Evolutionary conservation across 2,329 filamentous ascomycete genomes (phyloP).

Genomic region (Rosellinia necatrix): DNA sequence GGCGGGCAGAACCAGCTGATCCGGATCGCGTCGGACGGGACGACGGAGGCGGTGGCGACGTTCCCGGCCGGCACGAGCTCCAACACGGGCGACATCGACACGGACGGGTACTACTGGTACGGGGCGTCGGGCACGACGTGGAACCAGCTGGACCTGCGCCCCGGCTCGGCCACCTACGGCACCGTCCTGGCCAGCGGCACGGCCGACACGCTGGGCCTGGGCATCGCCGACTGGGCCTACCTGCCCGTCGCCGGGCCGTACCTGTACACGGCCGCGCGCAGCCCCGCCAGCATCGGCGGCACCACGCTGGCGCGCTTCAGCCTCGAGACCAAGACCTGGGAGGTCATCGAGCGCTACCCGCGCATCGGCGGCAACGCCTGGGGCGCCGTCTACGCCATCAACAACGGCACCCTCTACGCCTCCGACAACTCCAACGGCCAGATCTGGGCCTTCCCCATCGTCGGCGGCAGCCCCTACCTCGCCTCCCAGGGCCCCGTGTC

Average conservation of each 20-base stretch:
- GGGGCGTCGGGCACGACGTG: constrained; percentile 7
- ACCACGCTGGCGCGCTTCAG: constrained; percentile 22
- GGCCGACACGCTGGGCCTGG: constrained; percentile 10
- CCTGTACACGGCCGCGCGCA: constrained; percentile 17
- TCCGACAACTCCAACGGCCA: constrained; percentile 26
- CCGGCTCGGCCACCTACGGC: constrained; percentile 24
- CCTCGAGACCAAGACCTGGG: constrained; percentile 19
- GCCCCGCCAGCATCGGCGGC: background rate
- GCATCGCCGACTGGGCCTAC: constrained; percentile 29
- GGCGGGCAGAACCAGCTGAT: constrained; percentile 18
- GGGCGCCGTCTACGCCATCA: constrained; percentile 26
- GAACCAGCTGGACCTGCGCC: constrained; percentile 24
- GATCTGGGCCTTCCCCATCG: constrained; percentile 26
- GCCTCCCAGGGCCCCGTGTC: constrained; percentile 21
- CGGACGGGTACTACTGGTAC: constrained; percentile 25
- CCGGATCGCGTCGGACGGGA: constrained; percentile 31
- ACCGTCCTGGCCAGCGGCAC: constrained; percentile 16
- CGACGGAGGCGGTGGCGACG: constrained; percentile 8
- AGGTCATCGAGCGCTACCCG: constrained; percentile 14
- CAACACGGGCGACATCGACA: constrained; percentile 34
- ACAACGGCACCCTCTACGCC: constrained; percentile 26
- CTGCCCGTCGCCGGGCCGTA: constrained; percentile 21
- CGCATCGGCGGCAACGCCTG: constrained; percentile 15
- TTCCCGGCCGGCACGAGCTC: background rate
- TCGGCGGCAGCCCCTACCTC: constrained; percentile 12